Conservation (phyloP, 176 grass and related monocot species). For the Typha latifolia region DNA sequence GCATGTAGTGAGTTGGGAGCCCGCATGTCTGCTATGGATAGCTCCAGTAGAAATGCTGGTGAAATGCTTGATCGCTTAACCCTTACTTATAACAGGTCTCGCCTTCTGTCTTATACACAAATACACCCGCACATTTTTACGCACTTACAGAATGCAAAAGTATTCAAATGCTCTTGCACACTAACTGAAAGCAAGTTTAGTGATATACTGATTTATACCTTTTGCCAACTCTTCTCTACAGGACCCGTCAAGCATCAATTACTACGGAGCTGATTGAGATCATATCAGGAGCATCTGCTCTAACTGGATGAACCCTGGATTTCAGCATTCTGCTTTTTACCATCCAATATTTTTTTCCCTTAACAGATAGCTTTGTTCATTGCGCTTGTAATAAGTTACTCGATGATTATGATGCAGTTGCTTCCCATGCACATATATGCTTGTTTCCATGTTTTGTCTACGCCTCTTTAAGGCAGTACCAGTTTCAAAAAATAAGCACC, state of each 20-base stretch:
- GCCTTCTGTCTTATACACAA: neutral
- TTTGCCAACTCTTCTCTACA: constrained; percentile 25
- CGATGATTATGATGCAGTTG: no score
- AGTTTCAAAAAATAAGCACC: no score
- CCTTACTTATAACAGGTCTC: constrained; percentile 78
- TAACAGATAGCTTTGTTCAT: neutral
- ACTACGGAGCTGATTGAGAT: constrained; percentile 89
- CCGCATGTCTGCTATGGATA: constrained; percentile 97
- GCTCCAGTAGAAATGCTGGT: constrained; percentile 87
- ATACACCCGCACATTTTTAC: neutral
- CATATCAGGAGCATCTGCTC: constrained; percentile 91
- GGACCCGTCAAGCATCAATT: constrained; percentile 97
- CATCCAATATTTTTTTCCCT: neutral
- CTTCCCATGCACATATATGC: no score
- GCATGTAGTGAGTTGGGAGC: constrained; percentile 86
- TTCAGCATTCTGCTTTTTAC: neutral
- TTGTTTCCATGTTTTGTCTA: no score
- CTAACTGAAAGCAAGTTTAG: neutral
- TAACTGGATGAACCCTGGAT: constrained; percentile 33
- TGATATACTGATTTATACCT: neutral
- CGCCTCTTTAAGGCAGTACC: no score
- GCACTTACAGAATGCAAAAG: neutral
- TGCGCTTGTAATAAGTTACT: neutral
- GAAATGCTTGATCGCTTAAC: constrained; percentile 91
- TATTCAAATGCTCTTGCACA: no score